These are phyloP conservation scores for Lasiodiplodia sp. DNA, from an alignment of 2,329 filamentous ascomycete species.

Conservation along the genomic window DNA sequence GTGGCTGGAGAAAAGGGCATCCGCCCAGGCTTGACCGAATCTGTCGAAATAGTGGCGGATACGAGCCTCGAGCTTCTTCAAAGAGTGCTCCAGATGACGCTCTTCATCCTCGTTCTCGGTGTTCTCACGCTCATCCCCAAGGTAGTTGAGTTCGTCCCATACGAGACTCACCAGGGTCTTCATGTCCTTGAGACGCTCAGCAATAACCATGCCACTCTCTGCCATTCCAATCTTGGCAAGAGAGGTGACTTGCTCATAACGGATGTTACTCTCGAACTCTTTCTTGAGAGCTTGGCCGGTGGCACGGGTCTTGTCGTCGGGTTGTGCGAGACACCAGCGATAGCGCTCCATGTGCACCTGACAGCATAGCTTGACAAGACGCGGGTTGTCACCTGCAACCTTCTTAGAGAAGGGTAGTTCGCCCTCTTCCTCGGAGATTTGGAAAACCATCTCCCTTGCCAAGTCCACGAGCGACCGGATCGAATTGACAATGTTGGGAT, in stretches of 20 bases:
- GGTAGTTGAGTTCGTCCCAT: conserved; percentile 53
- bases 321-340: conserved; percentile 64
- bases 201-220: conserved; percentile 66
- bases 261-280: conserved; percentile 49
- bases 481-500: conserved; percentile 53
- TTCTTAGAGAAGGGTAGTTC: conserved; percentile 48
- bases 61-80: conserved; percentile 52
- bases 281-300: conserved; percentile 57
- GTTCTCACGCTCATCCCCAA: conserved; percentile 46
- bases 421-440: conserved; percentile 47
- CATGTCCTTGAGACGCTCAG: conserved; percentile 70
- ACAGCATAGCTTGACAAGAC: conserved; percentile 65
- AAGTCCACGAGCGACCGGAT: conserved; percentile 49
- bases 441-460: conserved; percentile 50
- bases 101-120: conserved; percentile 40
- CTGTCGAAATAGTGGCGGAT: conserved; percentile 65
- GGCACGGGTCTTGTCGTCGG: conserved; percentile 56
- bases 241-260: conserved; percentile 51
- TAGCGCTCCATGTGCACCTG: conserved; percentile 66
- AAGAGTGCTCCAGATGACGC: conserved; percentile 35
- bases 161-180: conserved; percentile 64
- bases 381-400: conserved; percentile 53
- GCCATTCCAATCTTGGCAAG: conserved; percentile 60
- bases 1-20: conserved; percentile 80
- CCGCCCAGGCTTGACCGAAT: conserved; percentile 72